Evolutionary conservation across 164 flowering plant genomes (phyloP).

Genomic region (Cinnamomum chago): DNA sequence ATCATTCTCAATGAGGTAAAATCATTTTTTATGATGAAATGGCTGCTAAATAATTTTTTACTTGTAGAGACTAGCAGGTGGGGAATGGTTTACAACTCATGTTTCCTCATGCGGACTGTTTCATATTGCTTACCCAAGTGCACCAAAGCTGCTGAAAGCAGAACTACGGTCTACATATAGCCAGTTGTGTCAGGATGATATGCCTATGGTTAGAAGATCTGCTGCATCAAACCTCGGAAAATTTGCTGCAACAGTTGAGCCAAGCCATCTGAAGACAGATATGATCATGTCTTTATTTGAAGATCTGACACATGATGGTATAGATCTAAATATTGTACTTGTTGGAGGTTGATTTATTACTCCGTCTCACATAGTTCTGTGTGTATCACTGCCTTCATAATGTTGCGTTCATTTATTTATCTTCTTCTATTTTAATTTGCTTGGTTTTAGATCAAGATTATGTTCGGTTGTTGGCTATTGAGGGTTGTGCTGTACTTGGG

Average conservation of each 20-base stretch:
- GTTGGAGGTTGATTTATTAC: not conserved
- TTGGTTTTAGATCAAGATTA: constrained; percentile 82
- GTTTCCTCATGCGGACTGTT: constrained; percentile 97
- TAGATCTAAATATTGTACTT: not conserved
- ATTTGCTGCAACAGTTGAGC: constrained; percentile 91
- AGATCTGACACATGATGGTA: constrained; percentile 94
- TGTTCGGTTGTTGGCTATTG: constrained; percentile 91
- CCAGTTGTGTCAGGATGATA: constrained; percentile 95
- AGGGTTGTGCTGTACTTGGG: constrained; percentile 96
- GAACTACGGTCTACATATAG: constrained; percentile 69
- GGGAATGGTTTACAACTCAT: constrained; percentile 98
- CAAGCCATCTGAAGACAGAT: constrained; percentile 70
- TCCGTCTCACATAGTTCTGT: not conserved
- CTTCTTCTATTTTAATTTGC: constrained; percentile 2
- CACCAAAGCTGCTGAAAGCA: constrained; percentile 65
- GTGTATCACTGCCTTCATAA: not conserved
- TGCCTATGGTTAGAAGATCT: constrained; percentile 97
- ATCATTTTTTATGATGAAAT: too few relatives aligned
- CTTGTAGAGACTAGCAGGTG: constrained; percentile 82
- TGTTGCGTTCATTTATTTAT: not conserved
- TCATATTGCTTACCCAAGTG: constrained; percentile 94
- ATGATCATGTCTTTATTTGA: constrained; percentile 87
- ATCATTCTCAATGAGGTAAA: too few relatives aligned
- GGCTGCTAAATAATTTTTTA: constrained; percentile 1
- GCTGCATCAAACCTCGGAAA: constrained; percentile 94